Evolutionary conservation across 192 early-diverging fungal genomes (phyloP).

Genomic region (Jimgerdemannia flammicorona): DNA sequence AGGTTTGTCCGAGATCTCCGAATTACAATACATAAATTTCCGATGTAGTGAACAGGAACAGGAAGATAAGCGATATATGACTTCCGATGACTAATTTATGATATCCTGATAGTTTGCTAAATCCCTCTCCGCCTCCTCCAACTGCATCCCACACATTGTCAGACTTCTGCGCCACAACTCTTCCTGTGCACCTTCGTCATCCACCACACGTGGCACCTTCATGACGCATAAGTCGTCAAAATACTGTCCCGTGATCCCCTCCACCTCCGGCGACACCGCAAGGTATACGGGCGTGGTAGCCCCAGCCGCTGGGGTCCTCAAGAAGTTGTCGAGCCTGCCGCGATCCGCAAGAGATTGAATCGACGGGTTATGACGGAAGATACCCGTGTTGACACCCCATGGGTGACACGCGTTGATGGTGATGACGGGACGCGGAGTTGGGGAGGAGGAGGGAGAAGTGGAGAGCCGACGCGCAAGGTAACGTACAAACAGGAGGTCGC

Average conservation of each 20-base stretch:
- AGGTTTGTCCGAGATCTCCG: too few species aligned
- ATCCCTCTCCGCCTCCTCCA: background rate
- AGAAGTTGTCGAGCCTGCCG: background rate
- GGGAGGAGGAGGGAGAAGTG: too few species aligned
- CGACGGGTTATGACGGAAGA: background rate
- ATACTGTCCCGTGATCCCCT: background rate
- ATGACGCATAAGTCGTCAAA: background rate
- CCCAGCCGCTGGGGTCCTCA: background rate
- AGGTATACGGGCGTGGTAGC: background rate
- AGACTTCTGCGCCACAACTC: background rate
- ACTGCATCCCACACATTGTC: background rate
- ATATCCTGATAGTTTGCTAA: background rate
- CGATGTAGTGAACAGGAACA: too few species aligned
- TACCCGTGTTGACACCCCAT: background rate
- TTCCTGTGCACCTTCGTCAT: background rate
- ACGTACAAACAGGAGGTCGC: background rate
- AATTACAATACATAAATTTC: too few species aligned
- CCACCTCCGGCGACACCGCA: background rate
- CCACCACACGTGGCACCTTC: background rate
- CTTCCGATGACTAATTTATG: too few species aligned
- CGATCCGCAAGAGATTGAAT: background rate
- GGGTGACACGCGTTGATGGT: background rate
- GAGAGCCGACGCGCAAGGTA: background rate
- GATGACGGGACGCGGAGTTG: background rate
- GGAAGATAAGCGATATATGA: too few species aligned